Evolutionary conservation across 768 basidiomycete genomes (phyloP), one percentile per base, ranked within the genome.

Genomic region (Auricularia auricula-judae): DNA sequence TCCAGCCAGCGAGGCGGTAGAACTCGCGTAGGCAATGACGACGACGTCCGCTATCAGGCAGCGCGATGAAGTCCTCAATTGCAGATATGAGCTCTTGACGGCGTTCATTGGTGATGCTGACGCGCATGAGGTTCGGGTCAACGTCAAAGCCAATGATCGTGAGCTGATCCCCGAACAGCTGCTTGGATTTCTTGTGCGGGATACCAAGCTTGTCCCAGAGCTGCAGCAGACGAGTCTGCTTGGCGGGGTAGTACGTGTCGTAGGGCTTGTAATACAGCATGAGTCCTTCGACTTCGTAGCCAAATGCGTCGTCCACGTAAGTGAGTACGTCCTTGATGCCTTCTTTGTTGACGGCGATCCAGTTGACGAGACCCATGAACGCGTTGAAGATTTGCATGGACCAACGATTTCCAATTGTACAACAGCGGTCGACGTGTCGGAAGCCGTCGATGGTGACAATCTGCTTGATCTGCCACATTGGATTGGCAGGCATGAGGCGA

Each of bases 401-500:
- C 0, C 65, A 73, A 16, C 71, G 66, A 36, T 66, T 70, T 1
- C 78, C 78, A 67, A 77, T 78, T n/a, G 62, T 68, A 43, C 70
- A 73, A 64, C 72, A 70, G 2, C 75, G 66, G 66, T 77, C 76
- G 18, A 80, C 66, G 61, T 73, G 67, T 1, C 58, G 65, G 11
- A 65, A 5, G 33, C 68, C 70, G 42, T 74, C 70, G 7, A 77
- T 69, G n/a, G 67, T 68, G 5, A 75, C 68, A 0, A 78, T 62
- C 43, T 81, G 79, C 16, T 76, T 76, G 0, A 80, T 65, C 58
- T 81, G 77, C 79, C 79, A 80, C 0, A 69, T 47, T 0, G 73
- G 76, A 56, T 79, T 75, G 66, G 79, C 69, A 0, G 78, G 80
- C 8, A 78, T 62, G 0, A 72, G 70, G 0, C 73, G 67, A 36